Percentiles rank a stretch among this genome's conserved stretches.
phyloP scores from a whole-genome alignment of 768 basidiomycete genomes.

The Calocybe indica region DNA sequence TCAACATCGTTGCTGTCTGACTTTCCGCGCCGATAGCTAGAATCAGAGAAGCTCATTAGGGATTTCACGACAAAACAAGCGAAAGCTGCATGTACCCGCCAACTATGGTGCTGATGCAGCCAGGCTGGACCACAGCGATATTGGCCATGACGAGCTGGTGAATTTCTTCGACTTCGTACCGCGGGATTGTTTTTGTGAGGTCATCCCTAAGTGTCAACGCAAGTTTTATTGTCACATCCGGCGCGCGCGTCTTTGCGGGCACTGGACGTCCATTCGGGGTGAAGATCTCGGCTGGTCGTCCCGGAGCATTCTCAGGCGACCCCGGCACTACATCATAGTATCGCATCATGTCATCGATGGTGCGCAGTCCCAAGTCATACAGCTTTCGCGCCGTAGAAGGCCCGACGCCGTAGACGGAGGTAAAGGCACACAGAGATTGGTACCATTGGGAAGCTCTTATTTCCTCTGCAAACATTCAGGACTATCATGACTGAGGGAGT shows the following conservation, averaged over 20 bases:
- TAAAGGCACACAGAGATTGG: conserved; percentile 49
- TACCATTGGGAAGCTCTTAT: conserved; percentile 48
- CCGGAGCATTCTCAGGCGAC: conserved; percentile 7
- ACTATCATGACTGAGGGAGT: neutral
- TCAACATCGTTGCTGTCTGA: conserved; percentile 79
- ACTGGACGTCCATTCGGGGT: conserved; percentile 26
- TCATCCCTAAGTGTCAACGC: conserved; percentile 57
- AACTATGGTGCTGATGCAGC: conserved; percentile 69
- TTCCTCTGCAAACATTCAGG: conserved; percentile 28
- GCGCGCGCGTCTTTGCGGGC: conserved; percentile 11
- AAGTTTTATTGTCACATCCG: conserved; percentile 43
- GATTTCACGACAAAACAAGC: neutral
- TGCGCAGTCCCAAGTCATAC: conserved; percentile 61
- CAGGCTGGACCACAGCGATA: conserved; percentile 53
- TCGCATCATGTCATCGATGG: conserved; percentile 60
- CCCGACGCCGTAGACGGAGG: conserved; percentile 69
- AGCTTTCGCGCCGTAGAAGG: conserved; percentile 60
- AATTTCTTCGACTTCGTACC: conserved; percentile 77
- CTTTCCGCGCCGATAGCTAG: conserved; percentile 84
- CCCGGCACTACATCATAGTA: conserved; percentile 47
- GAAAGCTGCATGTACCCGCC: conserved; percentile 57
- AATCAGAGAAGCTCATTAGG: neutral
- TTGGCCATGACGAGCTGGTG: conserved; percentile 62
- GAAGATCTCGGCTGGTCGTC: conserved; percentile 6
- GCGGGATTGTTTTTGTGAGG: conserved; percentile 50